Base-by-base conservation (phyloP, 2,329 filamentous ascomycete species). In the Didymella sp. region DNA sequence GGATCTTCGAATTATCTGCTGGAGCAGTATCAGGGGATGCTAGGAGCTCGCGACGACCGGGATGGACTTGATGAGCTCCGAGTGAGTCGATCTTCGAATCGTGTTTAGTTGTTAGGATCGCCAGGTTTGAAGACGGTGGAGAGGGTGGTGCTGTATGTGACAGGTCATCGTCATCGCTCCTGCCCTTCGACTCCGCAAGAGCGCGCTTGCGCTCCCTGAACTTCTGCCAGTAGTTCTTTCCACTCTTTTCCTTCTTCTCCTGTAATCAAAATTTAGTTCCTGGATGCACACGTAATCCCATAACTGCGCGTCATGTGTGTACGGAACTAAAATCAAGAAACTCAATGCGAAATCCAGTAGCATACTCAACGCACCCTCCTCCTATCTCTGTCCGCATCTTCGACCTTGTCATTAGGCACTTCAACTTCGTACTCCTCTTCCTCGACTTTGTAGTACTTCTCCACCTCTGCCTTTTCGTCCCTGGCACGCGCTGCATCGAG, bases 361-460 rank as follows among this genome's bases (percentile, higher is more conserved):
- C 41, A 57, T 64, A 63, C 59, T 70, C 63, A 71, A 70, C 70
- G 68, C 66, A 71, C 68, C 67, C 68, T 68, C 53, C 56, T 43
- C 33, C 59, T 63, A 1, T 70, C 63, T 43, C 59, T 60, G 6
- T 70, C 68, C 17, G 53, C 55, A 1, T 67, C 65, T 30, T 68
- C 63, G 9, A 46, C 53, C 43, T 51, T 57, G 6, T 51, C 33
- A 17, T 73, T 64, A 1, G 75, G 71, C 0, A 80, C 73, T 57
- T 96, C 91, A 22, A 92, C 86, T 70, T 96, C 91, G 38, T 89
- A 87, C 71, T 92, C 89, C 63, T 92, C 90, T 67, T 86, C 91
- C 69, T 92, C 89, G 40, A 89, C 85, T 38, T 84, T 85, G 71
- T 89, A 91, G 73, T 88, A 92, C 46, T 84, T 81, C 4, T 83